Evolutionary conservation across 2,329 filamentous ascomycete species (phyloP).

Genomic region (Ascochyta lentis): DNA sequence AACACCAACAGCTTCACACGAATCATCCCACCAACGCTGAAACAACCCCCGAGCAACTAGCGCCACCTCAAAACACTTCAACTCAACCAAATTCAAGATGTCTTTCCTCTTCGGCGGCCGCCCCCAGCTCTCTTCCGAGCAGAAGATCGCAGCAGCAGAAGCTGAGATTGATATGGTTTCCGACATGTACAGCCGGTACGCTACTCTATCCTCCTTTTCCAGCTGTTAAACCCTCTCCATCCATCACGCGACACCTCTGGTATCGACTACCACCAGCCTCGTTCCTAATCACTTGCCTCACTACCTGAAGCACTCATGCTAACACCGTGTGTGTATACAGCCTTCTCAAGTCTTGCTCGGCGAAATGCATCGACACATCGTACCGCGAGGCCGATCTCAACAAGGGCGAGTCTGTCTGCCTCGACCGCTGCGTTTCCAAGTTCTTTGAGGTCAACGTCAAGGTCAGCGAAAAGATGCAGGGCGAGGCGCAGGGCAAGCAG

Average conservation of each 20-base stretch:
- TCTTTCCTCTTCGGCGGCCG: conserved; percentile 62
- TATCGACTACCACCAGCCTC: too few species aligned
- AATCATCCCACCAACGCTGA: neutral
- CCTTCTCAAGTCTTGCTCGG: conserved; percentile 85
- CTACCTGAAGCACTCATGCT: neutral
- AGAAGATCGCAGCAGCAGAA: conserved; percentile 97
- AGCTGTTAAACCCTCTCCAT: too few species aligned
- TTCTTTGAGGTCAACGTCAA: conserved; percentile 99
- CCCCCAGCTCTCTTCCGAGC: conserved; percentile 88
- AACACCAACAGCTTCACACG: conserved; percentile 4
- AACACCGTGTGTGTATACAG: conserved; percentile 53
- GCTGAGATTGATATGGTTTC: conserved; percentile 97
- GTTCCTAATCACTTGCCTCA: neutral
- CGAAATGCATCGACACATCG: conserved; percentile 89
- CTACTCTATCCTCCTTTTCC: neutral
- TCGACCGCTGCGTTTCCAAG: conserved; percentile 96
- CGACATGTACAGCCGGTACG: conserved; percentile 96
- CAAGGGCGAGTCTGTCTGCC: conserved; percentile 98
- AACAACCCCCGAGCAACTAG: neutral
- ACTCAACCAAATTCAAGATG: conserved; percentile 27
- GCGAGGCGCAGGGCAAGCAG: conserved; percentile 72
- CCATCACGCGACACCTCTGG: too few species aligned
- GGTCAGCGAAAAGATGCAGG: conserved; percentile 95
- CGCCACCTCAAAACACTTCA: neutral
- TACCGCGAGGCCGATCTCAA: conserved; percentile 97